Base-by-base conservation (phyloP, 805 yeast genomes). In the Hanseniaspora nectarophila region DNA sequence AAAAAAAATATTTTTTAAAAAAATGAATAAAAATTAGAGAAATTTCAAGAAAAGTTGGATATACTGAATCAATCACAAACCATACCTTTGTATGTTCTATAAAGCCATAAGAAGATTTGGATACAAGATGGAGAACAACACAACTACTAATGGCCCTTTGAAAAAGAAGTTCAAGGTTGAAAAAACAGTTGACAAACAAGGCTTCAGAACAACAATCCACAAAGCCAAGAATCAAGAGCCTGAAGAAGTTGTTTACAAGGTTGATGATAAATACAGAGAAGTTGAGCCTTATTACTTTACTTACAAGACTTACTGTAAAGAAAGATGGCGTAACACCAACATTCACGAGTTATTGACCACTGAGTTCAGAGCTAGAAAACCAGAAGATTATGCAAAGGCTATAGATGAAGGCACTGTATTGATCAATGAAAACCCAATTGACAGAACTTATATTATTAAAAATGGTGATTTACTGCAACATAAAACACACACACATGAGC, bases 231-330 rank as follows among this genome's bases (percentile, higher is more conserved):
- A 61, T 33, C 63, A 68, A 5, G 72, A 77, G 1, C 80, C 79
- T 43, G 82, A 78, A 1, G 78, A 80, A 2, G 32, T 49, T 15
- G 65, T 73, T 26, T 82, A 81, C 59, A 58, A 61, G 0, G 67
- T 81, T 2, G 80, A 77, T 18, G 85, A 84, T 0, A 68, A 76
- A 2, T 67, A 85, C 47, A 69, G 97, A 43, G 70, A 82, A 55
- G 85, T 92, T 2, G 73, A 79, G 1, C 97, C 98, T 0, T 92
- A 92, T 63, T 84, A 73, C 61, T 90, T 78, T 70, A 88, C 95
- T 0, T 90, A 92, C 62, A 72, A 86, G 66, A 92, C 99, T 0
- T 85, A 81, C 62, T 89, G 97, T 66, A 92, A 92, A 65, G 68
- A 75, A 62, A 72, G 99, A 61, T 92, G 99, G 99, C 74, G 90